A percentile compares a stretch with the other conserved stretches of the same genome.
Conservation (phyloP, 2,329 filamentous ascomycete species). For the Coniochaeta sp. region DNA sequence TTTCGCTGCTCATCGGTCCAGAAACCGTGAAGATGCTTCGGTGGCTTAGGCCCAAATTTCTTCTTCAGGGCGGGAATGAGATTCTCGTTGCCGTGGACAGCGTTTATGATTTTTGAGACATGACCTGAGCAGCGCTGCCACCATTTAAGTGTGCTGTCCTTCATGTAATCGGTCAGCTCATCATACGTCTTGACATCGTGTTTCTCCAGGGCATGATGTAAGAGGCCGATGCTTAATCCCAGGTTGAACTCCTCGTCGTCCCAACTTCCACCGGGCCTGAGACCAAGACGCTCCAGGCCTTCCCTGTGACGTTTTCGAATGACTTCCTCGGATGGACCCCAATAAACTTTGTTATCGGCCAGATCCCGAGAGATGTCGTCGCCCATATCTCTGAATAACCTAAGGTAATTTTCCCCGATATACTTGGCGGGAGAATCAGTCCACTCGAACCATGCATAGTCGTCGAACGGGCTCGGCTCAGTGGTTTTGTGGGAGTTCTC, state of each 20-base stretch:
- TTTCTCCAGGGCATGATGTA: background rate
- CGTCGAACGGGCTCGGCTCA: background rate
- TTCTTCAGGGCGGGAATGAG: background rate
- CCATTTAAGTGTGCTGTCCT: background rate
- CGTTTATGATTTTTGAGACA: background rate
- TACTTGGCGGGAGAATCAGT: slow-evolving; percentile 12
- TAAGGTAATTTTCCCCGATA: slow-evolving; percentile 13
- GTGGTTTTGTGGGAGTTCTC: background rate
- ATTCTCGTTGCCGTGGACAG: background rate
- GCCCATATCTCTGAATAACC: slow-evolving; percentile 3
- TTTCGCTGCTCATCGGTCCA: slow-evolving; percentile 4
- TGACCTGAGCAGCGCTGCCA: background rate
- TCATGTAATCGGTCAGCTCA: background rate
- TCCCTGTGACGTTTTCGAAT: slow-evolving; percentile 7
- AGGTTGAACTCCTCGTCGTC: slow-evolving; percentile 3
- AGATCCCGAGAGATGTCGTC: slow-evolving; percentile 11
- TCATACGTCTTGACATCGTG: background rate
- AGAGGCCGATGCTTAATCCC: background rate
- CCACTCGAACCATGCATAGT: slow-evolving; percentile 13
- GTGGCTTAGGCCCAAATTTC: background rate
- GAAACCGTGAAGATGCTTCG: slow-evolving; percentile 4
- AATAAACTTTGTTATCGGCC: slow-evolving; percentile 1
- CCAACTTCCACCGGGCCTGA: background rate
- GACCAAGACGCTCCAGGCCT: background rate
- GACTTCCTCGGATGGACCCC: slow-evolving; percentile 2